Percentiles rank a stretch among this genome's conserved stretches.
phyloP scores from a whole-genome alignment of 441 rosid species.

The Sinapis alba region DNA sequence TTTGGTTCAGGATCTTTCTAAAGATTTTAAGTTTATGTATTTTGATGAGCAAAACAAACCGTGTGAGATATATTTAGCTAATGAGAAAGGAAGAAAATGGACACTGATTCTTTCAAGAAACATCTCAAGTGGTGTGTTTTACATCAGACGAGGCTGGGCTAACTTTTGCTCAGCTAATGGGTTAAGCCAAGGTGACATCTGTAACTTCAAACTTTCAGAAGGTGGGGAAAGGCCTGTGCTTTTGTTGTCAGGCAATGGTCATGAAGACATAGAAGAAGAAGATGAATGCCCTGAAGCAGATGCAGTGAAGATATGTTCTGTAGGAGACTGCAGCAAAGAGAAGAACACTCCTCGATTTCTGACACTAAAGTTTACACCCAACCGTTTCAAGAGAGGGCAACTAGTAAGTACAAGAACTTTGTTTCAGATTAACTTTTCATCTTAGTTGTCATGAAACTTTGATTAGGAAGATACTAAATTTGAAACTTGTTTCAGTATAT shows the following conservation, averaged over 20 bases:
- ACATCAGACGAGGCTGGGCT: slow-evolving; percentile 34
- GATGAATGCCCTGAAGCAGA: neutral
- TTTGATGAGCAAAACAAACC: slow-evolving; percentile 5
- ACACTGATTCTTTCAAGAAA: slow-evolving; percentile 16
- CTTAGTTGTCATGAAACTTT: too few species aligned
- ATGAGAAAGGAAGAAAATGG: slow-evolving; percentile 33
- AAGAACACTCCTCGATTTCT: neutral
- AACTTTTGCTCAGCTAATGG: slow-evolving; percentile 24
- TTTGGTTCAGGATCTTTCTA: slow-evolving; percentile 28
- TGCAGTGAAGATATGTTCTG: neutral
- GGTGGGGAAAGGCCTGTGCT: slow-evolving; percentile 25
- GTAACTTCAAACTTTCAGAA: slow-evolving; percentile 21
- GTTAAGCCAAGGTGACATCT: neutral
- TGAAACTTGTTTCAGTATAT: slow-evolving; percentile 26
- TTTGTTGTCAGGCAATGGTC: neutral
- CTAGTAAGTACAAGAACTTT: slow-evolving; percentile 27
- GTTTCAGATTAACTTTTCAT: neutral
- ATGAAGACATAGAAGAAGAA: neutral
- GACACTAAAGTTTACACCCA: slow-evolving; percentile 5
- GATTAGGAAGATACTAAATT: neutral
- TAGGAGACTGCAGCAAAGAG: slow-evolving; percentile 15
- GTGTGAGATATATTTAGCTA: slow-evolving; percentile 27
- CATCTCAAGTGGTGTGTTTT: slow-evolving; percentile 28
- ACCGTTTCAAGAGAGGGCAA: slow-evolving; percentile 17
- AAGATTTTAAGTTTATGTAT: neutral